Conservation (phyloP, 1,284 basidiomycete species). For the Agaricales sp. region DNA sequence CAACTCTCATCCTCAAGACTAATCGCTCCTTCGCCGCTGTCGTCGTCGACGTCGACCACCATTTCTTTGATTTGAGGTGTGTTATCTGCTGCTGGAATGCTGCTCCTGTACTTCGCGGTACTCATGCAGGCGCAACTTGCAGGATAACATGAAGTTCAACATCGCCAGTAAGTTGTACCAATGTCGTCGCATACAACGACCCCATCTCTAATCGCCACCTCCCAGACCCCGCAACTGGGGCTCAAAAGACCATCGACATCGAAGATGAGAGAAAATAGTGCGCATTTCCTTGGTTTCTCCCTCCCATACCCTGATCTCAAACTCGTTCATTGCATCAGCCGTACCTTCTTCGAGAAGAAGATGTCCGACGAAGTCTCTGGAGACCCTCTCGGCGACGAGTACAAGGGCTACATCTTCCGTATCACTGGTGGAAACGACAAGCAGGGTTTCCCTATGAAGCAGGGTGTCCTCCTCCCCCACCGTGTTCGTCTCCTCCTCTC, state of each 20-base stretch:
- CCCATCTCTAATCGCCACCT: constrained; percentile 8
- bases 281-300: constrained; percentile 20
- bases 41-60: constrained; percentile 25
- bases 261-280: constrained; percentile 89
- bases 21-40: constrained; percentile 23
- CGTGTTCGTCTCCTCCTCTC: constrained; percentile 92
- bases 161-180: constrained; percentile 78
- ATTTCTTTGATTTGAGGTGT: constrained; percentile 12
- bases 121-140: background rate
- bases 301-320: background rate
- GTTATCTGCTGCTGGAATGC: too few species aligned
- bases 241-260: constrained; percentile 93
- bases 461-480: constrained; percentile 92
- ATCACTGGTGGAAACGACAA: constrained; percentile 97
- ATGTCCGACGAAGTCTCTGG: constrained; percentile 92
- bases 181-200: constrained; percentile 2
- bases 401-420: constrained; percentile 94
- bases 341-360: constrained; percentile 94
- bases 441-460: constrained; percentile 98
- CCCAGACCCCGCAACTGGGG: constrained; percentile 86
- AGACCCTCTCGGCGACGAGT: constrained; percentile 92
- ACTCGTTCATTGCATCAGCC: constrained; percentile 33
- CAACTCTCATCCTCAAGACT: constrained; percentile 22
- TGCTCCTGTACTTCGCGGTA: background rate
- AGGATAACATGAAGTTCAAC: constrained; percentile 84